Evolutionary conservation across 2,329 filamentous ascomycete genomes (phyloP).

Genomic region (Talaromyces sp.): DNA sequence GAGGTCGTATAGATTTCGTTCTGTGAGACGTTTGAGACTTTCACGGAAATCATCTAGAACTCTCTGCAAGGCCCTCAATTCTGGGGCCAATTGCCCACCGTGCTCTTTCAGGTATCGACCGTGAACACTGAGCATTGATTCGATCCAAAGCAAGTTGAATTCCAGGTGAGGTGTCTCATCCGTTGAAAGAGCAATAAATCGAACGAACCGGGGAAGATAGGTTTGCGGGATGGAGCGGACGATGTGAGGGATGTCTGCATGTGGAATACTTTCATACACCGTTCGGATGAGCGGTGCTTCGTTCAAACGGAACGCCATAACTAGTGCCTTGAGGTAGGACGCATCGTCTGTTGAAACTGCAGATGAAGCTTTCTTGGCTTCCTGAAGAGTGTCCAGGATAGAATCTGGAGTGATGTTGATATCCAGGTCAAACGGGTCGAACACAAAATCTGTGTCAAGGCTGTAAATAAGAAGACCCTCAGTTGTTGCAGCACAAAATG

Average conservation of each 20-base stretch:
- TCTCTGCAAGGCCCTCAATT: slow-evolving; percentile 75
- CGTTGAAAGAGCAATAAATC: slow-evolving; percentile 80
- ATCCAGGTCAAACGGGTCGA: slow-evolving; percentile 94
- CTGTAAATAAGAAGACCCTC: slow-evolving; percentile 93
- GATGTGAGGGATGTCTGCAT: slow-evolving; percentile 68
- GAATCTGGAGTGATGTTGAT: slow-evolving; percentile 87
- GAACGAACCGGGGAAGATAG: slow-evolving; percentile 78
- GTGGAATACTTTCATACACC: slow-evolving; percentile 79
- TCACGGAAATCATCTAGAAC: slow-evolving; percentile 75
- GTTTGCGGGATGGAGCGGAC: slow-evolving; percentile 75
- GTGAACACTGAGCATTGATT: slow-evolving; percentile 72
- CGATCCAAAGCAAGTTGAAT: slow-evolving; percentile 91
- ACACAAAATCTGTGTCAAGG: slow-evolving; percentile 74
- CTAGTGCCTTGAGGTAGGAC: slow-evolving; percentile 75
- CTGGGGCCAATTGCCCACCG: slow-evolving; percentile 71
- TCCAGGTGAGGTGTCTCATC: slow-evolving; percentile 91
- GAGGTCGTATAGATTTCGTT: slow-evolving; percentile 84
- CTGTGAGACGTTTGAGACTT: slow-evolving; percentile 75
- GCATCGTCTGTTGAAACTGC: slow-evolving; percentile 64
- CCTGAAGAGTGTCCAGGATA: slow-evolving; percentile 66
- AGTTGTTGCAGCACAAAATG: slow-evolving; percentile 92
- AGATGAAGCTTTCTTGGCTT: slow-evolving; percentile 29
- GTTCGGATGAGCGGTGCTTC: slow-evolving; percentile 73
- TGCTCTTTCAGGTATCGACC: slow-evolving; percentile 81
- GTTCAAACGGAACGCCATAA: slow-evolving; percentile 97